Base-by-base conservation (phyloP, 1,139 yeast species). In the Hyphopichia pseudoburtonii region DNA sequence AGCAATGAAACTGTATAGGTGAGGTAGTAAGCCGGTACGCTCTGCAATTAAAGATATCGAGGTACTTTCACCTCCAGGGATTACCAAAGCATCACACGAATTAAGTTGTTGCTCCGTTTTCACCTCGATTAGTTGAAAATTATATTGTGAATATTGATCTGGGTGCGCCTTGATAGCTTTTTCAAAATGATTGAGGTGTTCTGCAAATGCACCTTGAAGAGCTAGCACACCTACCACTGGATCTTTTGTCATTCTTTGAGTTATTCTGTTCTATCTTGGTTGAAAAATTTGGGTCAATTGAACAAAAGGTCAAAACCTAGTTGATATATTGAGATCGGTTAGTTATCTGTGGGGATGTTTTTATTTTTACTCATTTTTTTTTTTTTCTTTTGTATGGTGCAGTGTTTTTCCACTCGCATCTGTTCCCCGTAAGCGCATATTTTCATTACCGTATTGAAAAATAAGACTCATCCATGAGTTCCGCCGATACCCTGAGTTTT, bases 21-120 rank as follows among this genome's bases (percentile, higher is more conserved):
- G 84, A 24, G 70, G 70, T 14, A 82, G 60, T 50, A 86, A 55
- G 1, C 75, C 74, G 0, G 82, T 75, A 40, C 89, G 62, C 53
- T 83, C 82, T 1, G 94, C 86, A 30, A 86, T 78, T 29, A 83
- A 64, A 1, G 90, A 81, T 44, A 86, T 86, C 8, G 89, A 62
- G 1, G 95, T 86, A 36, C 88, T 80, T 57, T 86, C 95, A 12
- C 95, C 95, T 3, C 88, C 89, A 1, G 94, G 95, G 14, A 86
- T 73, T 17, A 86, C 79, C 29, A 86, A 60, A 0, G 84, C 86
- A 45, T 76, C 70, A 46, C 89, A 78, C 22, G 41, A 38, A 0
- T 43, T 55, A 14, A 86, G 65, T 42, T 83, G 77, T 16, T 60
- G 66, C 3, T 62, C 54, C 0, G 81, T 80, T 45, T 78, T 66